Evolutionary conservation across 2,329 filamentous ascomycete species (phyloP), one percentile per base, ranked within the genome.

Genomic region (Cryoendolithus antarcticus): DNA sequence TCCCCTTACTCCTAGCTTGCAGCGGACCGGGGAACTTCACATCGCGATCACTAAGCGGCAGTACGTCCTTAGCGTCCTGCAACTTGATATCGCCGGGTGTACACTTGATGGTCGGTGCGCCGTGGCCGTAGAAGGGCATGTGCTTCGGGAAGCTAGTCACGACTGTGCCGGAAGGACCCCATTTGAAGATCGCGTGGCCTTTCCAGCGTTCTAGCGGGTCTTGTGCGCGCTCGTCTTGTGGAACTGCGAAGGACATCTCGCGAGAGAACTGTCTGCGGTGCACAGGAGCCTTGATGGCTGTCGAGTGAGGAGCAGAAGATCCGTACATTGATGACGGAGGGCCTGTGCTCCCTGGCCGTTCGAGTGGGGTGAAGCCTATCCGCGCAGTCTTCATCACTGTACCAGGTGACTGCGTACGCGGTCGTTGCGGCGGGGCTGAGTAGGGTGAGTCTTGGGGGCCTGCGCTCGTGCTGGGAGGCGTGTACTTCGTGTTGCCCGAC

Each of bases 181-280:
- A 98, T 1, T 74, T 75, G 53, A 96, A 80, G 9, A 94, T 72
- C 0, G 93, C 91, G 9, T 76, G 74, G 3, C 93, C 93, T 62
- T 82, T 86, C 91, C 91, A 98, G 48, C 91, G 73, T 57, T 93
- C 74, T 5, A 98, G 66, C 2, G 80, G 77, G 62, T 98, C 91
- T 11, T 76, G 63, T 52, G 67, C 64, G 30, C 67, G 66, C 34
- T 73, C 74, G 43, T 70, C 75, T 35, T 62, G 63, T 3, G 75
- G 76, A 4, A 64, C 50, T 37, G 78, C 70, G 44, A 74, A 77
- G 12, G 70, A 64, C 10, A 75, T 59, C 15, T 71, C 65, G 19
- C 66, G 61, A 9, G 68, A 69, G 32, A 66, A 60, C 34, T 66
- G 62, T 30, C 61, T 59, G 24, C 57, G 57, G 30, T 62, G 61